Percentiles rank a stretch among this genome's conserved stretches.
These are phyloP conservation scores for Verticillium albo-atrum DNA, from an alignment of 2,329 filamentous ascomycete species.

Conservation along the genomic window DNA sequence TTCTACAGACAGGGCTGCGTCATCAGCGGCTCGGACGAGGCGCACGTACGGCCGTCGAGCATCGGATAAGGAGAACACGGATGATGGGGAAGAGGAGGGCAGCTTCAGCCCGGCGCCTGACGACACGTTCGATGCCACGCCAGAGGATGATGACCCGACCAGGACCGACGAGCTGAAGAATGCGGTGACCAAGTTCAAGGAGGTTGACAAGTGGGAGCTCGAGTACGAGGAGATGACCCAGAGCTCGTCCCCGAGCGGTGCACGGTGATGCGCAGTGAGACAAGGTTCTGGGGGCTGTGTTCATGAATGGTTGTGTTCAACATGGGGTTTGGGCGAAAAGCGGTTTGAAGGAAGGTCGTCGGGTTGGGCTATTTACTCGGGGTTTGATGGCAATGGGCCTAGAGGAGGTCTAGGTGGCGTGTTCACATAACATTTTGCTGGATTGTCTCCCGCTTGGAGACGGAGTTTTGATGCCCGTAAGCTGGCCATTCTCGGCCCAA, in stretches of 20 bases:
- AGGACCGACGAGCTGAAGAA: constrained; percentile 51
- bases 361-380: not conserved
- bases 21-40: constrained; percentile 17
- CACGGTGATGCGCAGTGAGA: not conserved
- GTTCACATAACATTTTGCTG: not conserved
- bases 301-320: not conserved
- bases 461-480: not conserved
- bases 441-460: not conserved
- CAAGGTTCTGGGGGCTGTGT: not conserved
- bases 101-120: constrained; percentile 40
- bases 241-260: constrained; percentile 35
- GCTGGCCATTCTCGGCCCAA: not conserved
- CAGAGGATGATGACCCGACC: constrained; percentile 31
- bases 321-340: not conserved
- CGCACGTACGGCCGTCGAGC: constrained; percentile 45
- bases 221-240: constrained; percentile 61
- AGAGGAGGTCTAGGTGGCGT: not conserved
- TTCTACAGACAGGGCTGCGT: constrained; percentile 7
- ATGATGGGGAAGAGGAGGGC: constrained; percentile 25
- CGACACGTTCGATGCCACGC: constrained; percentile 33
- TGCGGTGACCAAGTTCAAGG: constrained; percentile 59
- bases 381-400: not conserved
- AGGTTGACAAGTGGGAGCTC: constrained; percentile 65
- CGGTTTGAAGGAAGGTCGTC: not conserved
- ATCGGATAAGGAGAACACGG: constrained; percentile 57